phyloP scores from a whole-genome alignment of 179 eudicot species.

The Spergularia azorica region DNA sequence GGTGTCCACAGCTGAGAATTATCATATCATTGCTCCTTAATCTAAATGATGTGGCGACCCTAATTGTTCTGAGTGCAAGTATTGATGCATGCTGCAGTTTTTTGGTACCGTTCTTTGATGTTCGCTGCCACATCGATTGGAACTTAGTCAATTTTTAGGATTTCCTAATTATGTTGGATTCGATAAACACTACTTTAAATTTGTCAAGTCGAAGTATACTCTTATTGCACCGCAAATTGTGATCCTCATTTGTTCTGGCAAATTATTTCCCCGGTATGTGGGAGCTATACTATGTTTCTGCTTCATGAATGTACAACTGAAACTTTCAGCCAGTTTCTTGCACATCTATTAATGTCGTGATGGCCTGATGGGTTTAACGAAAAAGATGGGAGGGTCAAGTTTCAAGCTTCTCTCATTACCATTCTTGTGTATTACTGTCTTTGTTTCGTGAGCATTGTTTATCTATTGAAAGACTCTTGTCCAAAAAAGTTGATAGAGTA shows the following conservation, averaged over 20 bases:
- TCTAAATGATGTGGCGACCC: not conserved
- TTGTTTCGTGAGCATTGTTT: not conserved
- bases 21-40: too few relatives aligned
- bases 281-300: not conserved
- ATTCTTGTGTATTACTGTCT: not conserved
- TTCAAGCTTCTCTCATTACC: not conserved
- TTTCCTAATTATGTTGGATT: too few relatives aligned
- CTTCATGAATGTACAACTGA: not conserved
- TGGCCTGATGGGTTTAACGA: not conserved
- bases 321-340: not conserved
- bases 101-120: too few relatives aligned
- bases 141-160: not conserved
- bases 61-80: not conserved
- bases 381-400: not conserved
- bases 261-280: not conserved
- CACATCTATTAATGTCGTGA: not conserved
- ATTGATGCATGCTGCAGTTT: not conserved
- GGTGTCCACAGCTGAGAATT: too few relatives aligned
- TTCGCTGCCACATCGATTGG: not conserved
- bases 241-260: not conserved
- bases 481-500: not conserved
- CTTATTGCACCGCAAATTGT: not conserved
- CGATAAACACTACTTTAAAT: not conserved
- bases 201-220: not conserved
- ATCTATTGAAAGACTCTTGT: not conserved